These are phyloP conservation scores for Globisporangium uncinulatum DNA, from an alignment of 352 stramenopile species.

Conservation along the genomic window DNA sequence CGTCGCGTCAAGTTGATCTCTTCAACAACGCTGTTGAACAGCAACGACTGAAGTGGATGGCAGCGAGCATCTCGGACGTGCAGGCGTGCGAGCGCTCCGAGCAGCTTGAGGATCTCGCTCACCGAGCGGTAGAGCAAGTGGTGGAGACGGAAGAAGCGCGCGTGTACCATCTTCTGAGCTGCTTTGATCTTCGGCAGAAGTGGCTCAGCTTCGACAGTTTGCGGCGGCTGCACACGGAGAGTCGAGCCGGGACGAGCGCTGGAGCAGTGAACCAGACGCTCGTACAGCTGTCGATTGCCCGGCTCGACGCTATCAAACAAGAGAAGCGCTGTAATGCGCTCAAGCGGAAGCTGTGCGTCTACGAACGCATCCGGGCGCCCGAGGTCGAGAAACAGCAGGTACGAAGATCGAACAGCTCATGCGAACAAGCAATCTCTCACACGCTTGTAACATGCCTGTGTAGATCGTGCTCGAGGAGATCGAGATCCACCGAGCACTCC, in stretches of 20 bases:
- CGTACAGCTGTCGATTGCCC: constrained; percentile 31
- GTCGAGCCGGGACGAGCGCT: background rate
- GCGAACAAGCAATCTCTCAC: background rate
- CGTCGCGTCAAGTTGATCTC: constrained; percentile 7
- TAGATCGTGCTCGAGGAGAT: constrained; percentile 8
- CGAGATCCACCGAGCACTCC: background rate
- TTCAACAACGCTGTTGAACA: constrained; percentile 10
- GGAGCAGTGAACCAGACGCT: constrained; percentile 21
- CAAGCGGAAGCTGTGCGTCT: constrained; percentile 17
- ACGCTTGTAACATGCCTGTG: no score
- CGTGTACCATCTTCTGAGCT: constrained; percentile 19
- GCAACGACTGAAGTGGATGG: constrained; percentile 19
- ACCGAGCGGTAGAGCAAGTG: constrained; percentile 18
- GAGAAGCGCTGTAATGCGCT: constrained; percentile 21
- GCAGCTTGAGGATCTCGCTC: constrained; percentile 19
- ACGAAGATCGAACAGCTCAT: background rate
- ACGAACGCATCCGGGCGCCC: constrained; percentile 24
- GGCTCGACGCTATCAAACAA: constrained; percentile 36
- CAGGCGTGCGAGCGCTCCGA: constrained; percentile 17
- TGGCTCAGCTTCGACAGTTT: constrained; percentile 20
- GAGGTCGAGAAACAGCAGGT: constrained; percentile 26
- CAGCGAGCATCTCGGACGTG: constrained; percentile 21
- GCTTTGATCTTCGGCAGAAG: constrained; percentile 17
- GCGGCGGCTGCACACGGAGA: background rate
- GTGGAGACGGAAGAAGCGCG: constrained; percentile 17